Evolutionary conservation across 208 protist genomes (phyloP), one percentile per base, ranked within the genome.

Genomic region (Crithidia mellificae): DNA sequence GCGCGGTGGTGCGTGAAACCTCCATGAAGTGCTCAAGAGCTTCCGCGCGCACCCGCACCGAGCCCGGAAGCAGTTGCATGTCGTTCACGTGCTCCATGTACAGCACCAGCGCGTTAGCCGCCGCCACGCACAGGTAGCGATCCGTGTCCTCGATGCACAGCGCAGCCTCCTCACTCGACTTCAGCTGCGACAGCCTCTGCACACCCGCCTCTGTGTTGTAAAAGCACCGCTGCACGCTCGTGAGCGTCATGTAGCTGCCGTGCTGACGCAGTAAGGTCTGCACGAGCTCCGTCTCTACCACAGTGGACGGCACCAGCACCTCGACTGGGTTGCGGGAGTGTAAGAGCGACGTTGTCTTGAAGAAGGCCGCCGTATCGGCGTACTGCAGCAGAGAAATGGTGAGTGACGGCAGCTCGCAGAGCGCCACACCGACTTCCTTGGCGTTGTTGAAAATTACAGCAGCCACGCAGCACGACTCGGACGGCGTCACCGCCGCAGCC

Each of bases 111-210:
- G 90, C 90, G 54, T 92, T 86, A 2, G 87, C 87, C 0, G 90
- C 87, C 0, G 90, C 87, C 17, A 92, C 74, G 65, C 85, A 90
- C 12, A 95, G 76, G 53, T 95, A 95, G 50, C 81, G 85, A 56
- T 92, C 85, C 7, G 83, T 88, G 51, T 92, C 79, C 56, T 79
- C 70, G 32, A 88, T 72, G 25, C 44, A 67, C 38, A 74, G 61
- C 24, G 63, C 53, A 7, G 74, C 72, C 53, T 79, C 79, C 20
- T 43, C 34, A 20, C 51, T 72, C 29, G 87, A 90, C 46, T 83
- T 79, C 7, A 95, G 82, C 58, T 79, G 39, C 14, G 65, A 39
- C 44, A 95, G 72, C 19, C 85, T 83, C 39, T 71, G 63, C 39
- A 86, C 85, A 11, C 90, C 90, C 1, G 68, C 74, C 52, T 88